Percentiles rank a stretch among this genome's conserved stretches.
Evolutionary conservation across 768 basidiomycete species (phyloP).

Genomic region (Lyophyllum atratum): DNA sequence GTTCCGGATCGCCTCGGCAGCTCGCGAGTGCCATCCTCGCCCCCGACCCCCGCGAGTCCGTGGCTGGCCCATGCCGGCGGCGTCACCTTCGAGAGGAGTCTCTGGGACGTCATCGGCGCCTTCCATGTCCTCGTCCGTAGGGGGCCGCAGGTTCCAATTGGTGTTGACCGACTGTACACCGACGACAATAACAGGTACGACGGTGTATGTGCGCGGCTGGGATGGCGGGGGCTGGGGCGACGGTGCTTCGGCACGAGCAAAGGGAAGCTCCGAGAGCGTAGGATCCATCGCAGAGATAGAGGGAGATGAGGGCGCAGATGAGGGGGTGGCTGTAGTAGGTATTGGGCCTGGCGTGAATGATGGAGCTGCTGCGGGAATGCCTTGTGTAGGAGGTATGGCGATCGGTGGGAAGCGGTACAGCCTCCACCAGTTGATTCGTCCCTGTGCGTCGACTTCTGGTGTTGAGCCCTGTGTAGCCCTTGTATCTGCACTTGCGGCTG

Average conservation of each 20-base stretch:
- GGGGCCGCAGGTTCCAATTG: constrained; percentile 35
- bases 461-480: not conserved
- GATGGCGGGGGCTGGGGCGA: not conserved
- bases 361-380: constrained; percentile 10
- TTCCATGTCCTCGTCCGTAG: constrained; percentile 5
- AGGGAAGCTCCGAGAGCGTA: constrained; percentile 20
- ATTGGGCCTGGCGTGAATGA: constrained; percentile 9
- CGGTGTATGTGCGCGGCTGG: constrained; percentile 33
- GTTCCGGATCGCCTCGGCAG: constrained; percentile 62
- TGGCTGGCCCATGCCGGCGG: no score
- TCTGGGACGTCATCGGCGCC: constrained; percentile 1
- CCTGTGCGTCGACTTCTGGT: constrained; percentile 25
- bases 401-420: constrained; percentile 82
- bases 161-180: constrained; percentile 75
- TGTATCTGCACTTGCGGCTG: not conserved
- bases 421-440: constrained; percentile 79
- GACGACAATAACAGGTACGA: constrained; percentile 83
- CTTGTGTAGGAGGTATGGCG: constrained; percentile 29
- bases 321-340: constrained; percentile 16
- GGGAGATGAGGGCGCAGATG: constrained; percentile 12
- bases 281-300: constrained; percentile 10
- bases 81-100: not conserved
- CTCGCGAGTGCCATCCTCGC: constrained; percentile 59
- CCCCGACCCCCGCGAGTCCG: not conserved
- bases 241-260: constrained; percentile 10